phyloP scores from a whole-genome alignment of 2,329 filamentous ascomycete species.

The Coniella lustricola region DNA sequence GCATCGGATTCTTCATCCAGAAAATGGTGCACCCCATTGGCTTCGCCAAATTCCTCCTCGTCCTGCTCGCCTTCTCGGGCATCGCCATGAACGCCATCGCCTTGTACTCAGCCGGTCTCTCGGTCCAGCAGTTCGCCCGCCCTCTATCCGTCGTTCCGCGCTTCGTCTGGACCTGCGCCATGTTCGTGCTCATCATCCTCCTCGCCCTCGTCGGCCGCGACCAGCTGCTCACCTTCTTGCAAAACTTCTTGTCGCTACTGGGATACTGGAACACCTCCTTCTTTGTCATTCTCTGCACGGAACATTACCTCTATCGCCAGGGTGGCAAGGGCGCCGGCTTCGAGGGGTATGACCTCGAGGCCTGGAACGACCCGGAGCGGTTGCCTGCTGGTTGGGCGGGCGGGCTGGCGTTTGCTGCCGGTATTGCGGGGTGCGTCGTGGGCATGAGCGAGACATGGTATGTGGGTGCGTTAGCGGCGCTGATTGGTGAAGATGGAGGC shows the following conservation, averaged over 20 bases:
- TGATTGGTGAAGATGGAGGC: constrained; percentile 38
- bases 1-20: constrained; percentile 39
- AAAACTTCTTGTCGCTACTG: constrained; percentile 41
- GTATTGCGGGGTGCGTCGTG: constrained; percentile 42
- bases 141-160: constrained; percentile 37
- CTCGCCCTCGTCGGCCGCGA: constrained; percentile 37
- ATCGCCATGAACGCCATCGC: constrained; percentile 41
- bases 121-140: constrained; percentile 34
- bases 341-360: constrained; percentile 40
- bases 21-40: constrained; percentile 35
- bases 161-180: constrained; percentile 39
- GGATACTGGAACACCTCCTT: constrained; percentile 45
- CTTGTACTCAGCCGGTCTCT: constrained; percentile 33
- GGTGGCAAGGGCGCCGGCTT: constrained; percentile 27
- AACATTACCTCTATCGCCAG: constrained; percentile 41
- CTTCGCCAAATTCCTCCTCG: constrained; percentile 38
- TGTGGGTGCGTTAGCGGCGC: constrained; percentile 35
- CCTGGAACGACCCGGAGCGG: constrained; percentile 36
- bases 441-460: constrained; percentile 55
- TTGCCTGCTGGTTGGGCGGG: constrained; percentile 39
- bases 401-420: constrained; percentile 35
- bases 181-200: constrained; percentile 37
- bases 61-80: constrained; percentile 32
- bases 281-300: constrained; percentile 39
- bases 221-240: constrained; percentile 35